Conservation (phyloP, 2,329 filamentous ascomycete genomes). For the Coniochaeta sp. region DNA sequence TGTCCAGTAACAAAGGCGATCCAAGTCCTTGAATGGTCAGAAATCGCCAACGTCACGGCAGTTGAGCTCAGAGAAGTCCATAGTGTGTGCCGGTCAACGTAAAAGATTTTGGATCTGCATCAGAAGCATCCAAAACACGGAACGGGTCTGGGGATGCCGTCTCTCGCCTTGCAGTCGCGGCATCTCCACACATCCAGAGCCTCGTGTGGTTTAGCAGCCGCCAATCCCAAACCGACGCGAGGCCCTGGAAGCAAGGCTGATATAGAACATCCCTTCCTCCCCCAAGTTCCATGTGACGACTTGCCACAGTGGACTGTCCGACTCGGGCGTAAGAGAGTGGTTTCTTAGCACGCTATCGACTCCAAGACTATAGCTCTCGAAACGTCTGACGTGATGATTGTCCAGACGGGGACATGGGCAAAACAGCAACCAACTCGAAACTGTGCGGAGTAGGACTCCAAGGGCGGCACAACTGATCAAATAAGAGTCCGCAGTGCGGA, state of each 20-base stretch:
- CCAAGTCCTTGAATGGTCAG: slow-evolving; percentile 1
- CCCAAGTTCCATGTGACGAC: neutral
- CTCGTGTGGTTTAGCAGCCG: slow-evolving; percentile 17
- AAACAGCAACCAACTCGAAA: neutral
- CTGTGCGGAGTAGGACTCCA: neutral
- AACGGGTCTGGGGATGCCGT: slow-evolving; percentile 14
- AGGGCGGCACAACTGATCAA: neutral
- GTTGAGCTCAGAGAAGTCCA: neutral
- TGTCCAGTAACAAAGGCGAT: neutral
- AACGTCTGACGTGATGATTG: neutral
- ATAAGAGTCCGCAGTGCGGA: neutral
- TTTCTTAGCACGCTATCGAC: neutral
- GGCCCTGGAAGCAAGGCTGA: slow-evolving; percentile 3
- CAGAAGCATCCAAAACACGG: slow-evolving; percentile 15
- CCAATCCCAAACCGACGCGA: slow-evolving; percentile 11
- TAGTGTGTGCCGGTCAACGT: slow-evolving; percentile 5
- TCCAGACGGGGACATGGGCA: neutral
- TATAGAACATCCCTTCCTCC: neutral
- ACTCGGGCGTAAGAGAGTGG: neutral
- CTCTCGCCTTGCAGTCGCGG: slow-evolving; percentile 3
- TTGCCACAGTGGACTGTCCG: neutral
- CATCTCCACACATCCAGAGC: slow-evolving; percentile 5
- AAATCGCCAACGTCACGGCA: slow-evolving; percentile 2
- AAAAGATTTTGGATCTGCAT: neutral
- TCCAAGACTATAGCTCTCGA: neutral